Evolutionary conservation across 345 rosid species (phyloP).

Genomic region (Gossypium stocksii): DNA sequence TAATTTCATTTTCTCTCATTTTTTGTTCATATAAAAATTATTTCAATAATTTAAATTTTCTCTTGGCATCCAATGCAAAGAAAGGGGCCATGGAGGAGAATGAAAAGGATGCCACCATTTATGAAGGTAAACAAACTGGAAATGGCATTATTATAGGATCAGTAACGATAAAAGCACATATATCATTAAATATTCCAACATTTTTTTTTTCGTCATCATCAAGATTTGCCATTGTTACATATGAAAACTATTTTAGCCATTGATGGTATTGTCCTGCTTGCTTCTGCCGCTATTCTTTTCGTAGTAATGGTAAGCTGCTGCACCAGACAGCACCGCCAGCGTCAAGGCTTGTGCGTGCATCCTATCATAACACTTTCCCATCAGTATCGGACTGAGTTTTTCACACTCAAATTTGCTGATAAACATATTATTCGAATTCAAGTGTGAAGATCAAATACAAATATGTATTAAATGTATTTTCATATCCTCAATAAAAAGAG

Average conservation of each 20-base stretch:
- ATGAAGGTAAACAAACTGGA: neutral
- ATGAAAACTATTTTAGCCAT: neutral
- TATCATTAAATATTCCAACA: neutral
- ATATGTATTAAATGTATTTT: too few species aligned
- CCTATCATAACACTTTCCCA: conserved; percentile 22
- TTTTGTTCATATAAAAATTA: too few species aligned
- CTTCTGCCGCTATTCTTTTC: conserved; percentile 28
- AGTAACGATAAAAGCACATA: neutral
- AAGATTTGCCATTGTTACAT: neutral
- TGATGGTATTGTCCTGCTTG: conserved; percentile 12
- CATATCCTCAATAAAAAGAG: too few species aligned
- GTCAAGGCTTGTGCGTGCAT: conserved; percentile 78
- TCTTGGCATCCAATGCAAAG: too few species aligned
- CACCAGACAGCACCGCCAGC: conserved; percentile 62
- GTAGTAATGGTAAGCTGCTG: conserved; percentile 59
- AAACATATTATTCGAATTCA: too few species aligned
- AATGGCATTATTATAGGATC: neutral
- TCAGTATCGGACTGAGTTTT: neutral
- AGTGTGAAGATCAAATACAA: too few species aligned
- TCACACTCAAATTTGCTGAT: too few species aligned
- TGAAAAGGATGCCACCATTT: neutral
- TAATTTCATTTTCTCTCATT: too few species aligned
- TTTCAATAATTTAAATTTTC: too few species aligned
- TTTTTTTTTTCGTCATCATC: neutral
- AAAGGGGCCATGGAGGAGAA: too few species aligned